phyloP scores from a whole-genome alignment of 495 filamentous ascomycete genomes.

The Penicillium desertorum region DNA sequence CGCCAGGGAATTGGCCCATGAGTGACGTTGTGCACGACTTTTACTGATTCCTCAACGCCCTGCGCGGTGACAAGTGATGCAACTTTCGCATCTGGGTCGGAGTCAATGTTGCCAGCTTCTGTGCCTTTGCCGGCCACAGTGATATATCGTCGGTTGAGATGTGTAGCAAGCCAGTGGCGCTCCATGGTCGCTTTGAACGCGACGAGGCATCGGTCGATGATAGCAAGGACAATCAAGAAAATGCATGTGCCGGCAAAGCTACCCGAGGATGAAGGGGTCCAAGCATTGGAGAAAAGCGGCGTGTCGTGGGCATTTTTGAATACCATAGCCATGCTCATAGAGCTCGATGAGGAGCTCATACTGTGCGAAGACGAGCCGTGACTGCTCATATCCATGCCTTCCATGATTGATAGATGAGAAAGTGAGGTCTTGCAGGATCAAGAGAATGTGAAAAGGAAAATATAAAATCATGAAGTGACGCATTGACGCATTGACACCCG shows the following conservation, averaged over 20 bases:
- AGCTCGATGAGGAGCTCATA: constrained; percentile 17
- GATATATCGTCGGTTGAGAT: constrained; percentile 71
- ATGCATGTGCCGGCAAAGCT: constrained; percentile 83
- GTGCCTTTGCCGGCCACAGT: constrained; percentile 64
- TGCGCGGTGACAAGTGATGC: constrained; percentile 60
- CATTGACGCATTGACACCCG: not conserved
- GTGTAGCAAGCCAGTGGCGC: constrained; percentile 57
- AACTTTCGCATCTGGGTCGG: constrained; percentile 57
- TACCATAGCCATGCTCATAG: constrained; percentile 39
- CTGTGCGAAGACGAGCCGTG: constrained; percentile 3
- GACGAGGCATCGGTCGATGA: constrained; percentile 64
- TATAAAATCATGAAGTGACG: not conserved
- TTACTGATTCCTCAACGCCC: constrained; percentile 71
- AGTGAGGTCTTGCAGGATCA: not conserved
- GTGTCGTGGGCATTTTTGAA: constrained; percentile 68
- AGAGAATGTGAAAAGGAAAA: not conserved
- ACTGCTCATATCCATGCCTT: constrained; percentile 20
- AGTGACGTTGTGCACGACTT: constrained; percentile 59
- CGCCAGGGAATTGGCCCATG: constrained; percentile 62
- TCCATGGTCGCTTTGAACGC: constrained; percentile 64
- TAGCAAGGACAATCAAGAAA: constrained; percentile 73
- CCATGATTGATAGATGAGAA: constrained; percentile 14
- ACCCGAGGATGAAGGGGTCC: constrained; percentile 68
- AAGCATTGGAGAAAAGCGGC: constrained; percentile 69
- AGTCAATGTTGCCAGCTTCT: constrained; percentile 53